A percentile compares a stretch with the other conserved stretches of the same genome.
Conservation (phyloP, 768 basidiomycete genomes). For the Boletellus ananiceps region DNA sequence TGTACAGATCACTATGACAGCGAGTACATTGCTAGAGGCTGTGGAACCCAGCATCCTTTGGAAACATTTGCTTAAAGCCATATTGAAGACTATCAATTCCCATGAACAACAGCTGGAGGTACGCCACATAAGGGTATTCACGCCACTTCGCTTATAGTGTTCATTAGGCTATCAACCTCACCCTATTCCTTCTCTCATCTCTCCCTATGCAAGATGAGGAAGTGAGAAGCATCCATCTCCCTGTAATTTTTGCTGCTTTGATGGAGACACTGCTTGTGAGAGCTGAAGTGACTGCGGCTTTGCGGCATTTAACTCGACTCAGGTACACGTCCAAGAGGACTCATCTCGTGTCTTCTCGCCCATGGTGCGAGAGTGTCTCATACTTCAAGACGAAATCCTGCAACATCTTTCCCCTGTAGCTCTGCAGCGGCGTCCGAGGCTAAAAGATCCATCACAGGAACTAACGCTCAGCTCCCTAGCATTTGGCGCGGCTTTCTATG, state of each 20-base stretch:
- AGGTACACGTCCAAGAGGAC: conserved; percentile 39
- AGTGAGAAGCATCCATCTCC: conserved; percentile 72
- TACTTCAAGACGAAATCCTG: conserved; percentile 52
- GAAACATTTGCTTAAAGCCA: conserved; percentile 61
- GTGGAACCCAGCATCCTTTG: conserved; percentile 86
- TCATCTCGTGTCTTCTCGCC: conserved; percentile 32
- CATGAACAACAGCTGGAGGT: conserved; percentile 48
- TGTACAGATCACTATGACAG: conserved; percentile 69
- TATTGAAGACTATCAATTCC: conserved; percentile 52
- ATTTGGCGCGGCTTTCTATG: conserved; percentile 64
- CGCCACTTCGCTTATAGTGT: conserved; percentile 4
- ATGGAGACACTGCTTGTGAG: conserved; percentile 62
- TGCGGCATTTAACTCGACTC: conserved; percentile 3
- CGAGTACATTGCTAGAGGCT: conserved; percentile 87
- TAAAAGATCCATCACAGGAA: conserved; percentile 35
- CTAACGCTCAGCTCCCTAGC: conserved; percentile 40
- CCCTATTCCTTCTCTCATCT: conserved; percentile 65
- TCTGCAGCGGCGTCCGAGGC: conserved; percentile 48
- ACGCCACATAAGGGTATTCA: conserved; percentile 6
- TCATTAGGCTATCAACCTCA: conserved; percentile 59
- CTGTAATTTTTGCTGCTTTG: conserved; percentile 68
- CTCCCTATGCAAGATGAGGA: conserved; percentile 87
- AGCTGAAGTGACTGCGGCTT: neutral
- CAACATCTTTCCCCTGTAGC: conserved; percentile 46
- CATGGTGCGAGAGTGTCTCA: conserved; percentile 39